Percentiles rank a stretch among this genome's conserved stretches.
Evolutionary conservation across 805 yeast genomes (phyloP).

Genomic region (Spathaspora boniae): DNA sequence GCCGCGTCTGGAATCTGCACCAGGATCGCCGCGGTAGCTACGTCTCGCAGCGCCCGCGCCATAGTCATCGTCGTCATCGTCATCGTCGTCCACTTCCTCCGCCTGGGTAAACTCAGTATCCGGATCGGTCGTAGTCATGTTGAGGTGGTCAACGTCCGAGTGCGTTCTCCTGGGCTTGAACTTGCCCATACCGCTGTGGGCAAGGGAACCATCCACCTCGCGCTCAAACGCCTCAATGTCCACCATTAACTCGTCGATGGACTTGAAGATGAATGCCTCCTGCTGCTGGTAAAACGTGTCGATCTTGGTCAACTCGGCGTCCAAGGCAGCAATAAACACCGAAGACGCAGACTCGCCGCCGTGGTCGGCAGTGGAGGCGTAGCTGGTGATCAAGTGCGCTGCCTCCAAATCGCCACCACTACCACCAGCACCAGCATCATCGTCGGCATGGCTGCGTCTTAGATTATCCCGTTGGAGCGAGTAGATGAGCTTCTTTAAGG

Average conservation of each 20-base stretch:
- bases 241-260: slow-evolving; percentile 52
- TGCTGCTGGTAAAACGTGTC: slow-evolving; percentile 70
- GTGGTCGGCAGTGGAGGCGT: slow-evolving; percentile 21
- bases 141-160: slow-evolving; percentile 15
- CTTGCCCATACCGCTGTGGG: slow-evolving; percentile 4
- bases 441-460: slow-evolving; percentile 13
- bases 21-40: slow-evolving; percentile 19
- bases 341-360: slow-evolving; percentile 46
- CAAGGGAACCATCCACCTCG: slow-evolving; percentile 19
- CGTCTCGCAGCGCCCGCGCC: slow-evolving; percentile 6
- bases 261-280: slow-evolving; percentile 54
- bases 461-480: slow-evolving; percentile 66
- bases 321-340: slow-evolving; percentile 69
- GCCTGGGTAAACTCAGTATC: slow-evolving; percentile 34
- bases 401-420: slow-evolving; percentile 13
- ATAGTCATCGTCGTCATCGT: slow-evolving; percentile 24
- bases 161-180: too few relatives aligned
- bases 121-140: slow-evolving; percentile 25
- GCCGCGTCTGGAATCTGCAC: slow-evolving; percentile 27
- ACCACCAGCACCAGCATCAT: slow-evolving; percentile 28
- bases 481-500: slow-evolving; percentile 80
- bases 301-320: slow-evolving; percentile 71
- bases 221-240: slow-evolving; percentile 64
- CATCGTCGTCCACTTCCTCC: slow-evolving; percentile 31
- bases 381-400: slow-evolving; percentile 7